Conservation (phyloP, 148 eudicot genomes). For the Polygonum aviculare region DNA sequence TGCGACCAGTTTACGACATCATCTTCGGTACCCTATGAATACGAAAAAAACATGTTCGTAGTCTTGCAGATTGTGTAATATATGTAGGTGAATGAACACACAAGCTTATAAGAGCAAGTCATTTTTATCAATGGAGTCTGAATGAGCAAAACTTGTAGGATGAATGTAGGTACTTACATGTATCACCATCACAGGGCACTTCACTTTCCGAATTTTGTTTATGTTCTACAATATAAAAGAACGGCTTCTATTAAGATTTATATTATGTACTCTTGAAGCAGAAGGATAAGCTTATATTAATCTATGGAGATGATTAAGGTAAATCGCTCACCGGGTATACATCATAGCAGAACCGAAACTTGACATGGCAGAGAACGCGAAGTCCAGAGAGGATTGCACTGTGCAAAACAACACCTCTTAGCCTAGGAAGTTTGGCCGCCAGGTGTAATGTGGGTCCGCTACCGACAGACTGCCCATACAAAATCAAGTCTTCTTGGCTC, state of each 20-base stretch:
- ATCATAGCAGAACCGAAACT: slow-evolving; percentile 76
- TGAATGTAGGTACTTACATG: slow-evolving; percentile 60
- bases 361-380: slow-evolving; percentile 89
- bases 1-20: slow-evolving; percentile 94
- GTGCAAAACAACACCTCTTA: slow-evolving; percentile 97
- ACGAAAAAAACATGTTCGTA: not conserved
- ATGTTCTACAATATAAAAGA: slow-evolving; percentile 62
- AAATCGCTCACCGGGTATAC: slow-evolving; percentile 63
- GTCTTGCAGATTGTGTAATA: too few relatives aligned
- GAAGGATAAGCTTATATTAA: not conserved
- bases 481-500: slow-evolving; percentile 86
- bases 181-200: slow-evolving; percentile 90
- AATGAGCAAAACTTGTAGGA: too few relatives aligned
- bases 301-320: not conserved
- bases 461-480: slow-evolving; percentile 97
- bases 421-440: slow-evolving; percentile 80
- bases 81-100: too few relatives aligned
- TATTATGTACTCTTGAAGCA: too few relatives aligned
- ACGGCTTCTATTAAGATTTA: not conserved
- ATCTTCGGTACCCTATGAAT: slow-evolving; percentile 79
- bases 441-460: slow-evolving; percentile 97
- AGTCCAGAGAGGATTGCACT: slow-evolving; percentile 99
- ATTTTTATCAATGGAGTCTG: not conserved
- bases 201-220: slow-evolving; percentile 84
- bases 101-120: not conserved